phyloP scores from a whole-genome alignment of 306 rosid species.

The Prinsepia uniflora region DNA sequence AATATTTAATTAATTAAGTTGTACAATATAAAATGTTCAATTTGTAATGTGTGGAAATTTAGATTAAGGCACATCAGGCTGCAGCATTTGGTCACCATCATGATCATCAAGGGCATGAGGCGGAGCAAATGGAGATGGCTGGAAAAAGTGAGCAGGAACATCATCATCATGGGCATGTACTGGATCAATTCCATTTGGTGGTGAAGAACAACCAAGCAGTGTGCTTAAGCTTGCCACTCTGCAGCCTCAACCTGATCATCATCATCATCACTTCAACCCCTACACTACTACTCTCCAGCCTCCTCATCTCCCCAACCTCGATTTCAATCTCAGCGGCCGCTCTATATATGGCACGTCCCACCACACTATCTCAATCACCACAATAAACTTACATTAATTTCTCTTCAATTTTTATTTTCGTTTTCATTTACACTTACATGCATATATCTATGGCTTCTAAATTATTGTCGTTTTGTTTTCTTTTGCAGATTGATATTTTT shows the following conservation, averaged over 20 bases:
- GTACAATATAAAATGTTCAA: not conserved
- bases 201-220: constrained; percentile 33
- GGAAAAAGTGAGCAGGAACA: constrained; percentile 14
- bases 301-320: constrained; percentile 39
- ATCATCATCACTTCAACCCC: constrained; percentile 14
- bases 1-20: not conserved
- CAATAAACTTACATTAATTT: too few relatives aligned
- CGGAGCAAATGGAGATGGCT: constrained; percentile 21
- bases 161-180: not conserved
- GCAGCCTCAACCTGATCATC: not conserved
- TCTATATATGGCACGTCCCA: constrained; percentile 23
- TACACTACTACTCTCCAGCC: constrained; percentile 32
- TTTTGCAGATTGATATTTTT: too few relatives aligned
- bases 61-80: constrained; percentile 48
- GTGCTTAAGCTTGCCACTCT: constrained; percentile 34
- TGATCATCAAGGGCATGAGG: not conserved
- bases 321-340: constrained; percentile 34
- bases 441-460: too few relatives aligned
- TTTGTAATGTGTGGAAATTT: not conserved
- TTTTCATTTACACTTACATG: too few relatives aligned
- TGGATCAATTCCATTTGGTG: constrained; percentile 33
- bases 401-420: too few relatives aligned
- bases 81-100: constrained; percentile 27
- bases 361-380: too few relatives aligned
- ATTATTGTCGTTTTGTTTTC: too few relatives aligned